Percentiles rank a stretch among this genome's conserved stretches.
phyloP scores from a whole-genome alignment of 768 basidiomycete species.

The Coprinopsis cinerea region DNA sequence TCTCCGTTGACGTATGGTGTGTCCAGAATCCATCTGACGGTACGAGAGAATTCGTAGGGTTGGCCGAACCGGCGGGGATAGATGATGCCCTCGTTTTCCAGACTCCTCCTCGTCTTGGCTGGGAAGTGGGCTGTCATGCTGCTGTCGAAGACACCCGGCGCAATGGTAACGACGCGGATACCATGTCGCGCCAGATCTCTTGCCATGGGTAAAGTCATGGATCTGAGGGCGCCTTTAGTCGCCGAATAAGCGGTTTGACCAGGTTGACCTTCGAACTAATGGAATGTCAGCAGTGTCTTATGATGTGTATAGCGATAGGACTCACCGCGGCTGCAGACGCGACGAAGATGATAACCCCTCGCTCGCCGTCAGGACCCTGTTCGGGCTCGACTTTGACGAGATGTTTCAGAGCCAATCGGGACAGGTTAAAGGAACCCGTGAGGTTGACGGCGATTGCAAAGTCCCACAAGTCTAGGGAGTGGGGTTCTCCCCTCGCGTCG shows the following conservation, averaged over 20 bases:
- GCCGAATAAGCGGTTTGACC: slow-evolving; percentile 54
- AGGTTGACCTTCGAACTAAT: slow-evolving; percentile 49
- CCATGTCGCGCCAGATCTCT: slow-evolving; percentile 50
- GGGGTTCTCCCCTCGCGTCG: slow-evolving; percentile 38
- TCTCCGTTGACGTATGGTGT: slow-evolving; percentile 53
- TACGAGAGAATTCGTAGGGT: slow-evolving; percentile 44
- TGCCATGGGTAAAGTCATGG: slow-evolving; percentile 57
- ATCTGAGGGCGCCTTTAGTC: slow-evolving; percentile 48
- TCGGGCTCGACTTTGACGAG: slow-evolving; percentile 43
- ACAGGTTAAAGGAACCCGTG: slow-evolving; percentile 55
- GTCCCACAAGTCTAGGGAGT: slow-evolving; percentile 47
- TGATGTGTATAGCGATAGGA: neutral
- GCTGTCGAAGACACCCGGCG: slow-evolving; percentile 49
- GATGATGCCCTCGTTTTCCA: slow-evolving; percentile 34
- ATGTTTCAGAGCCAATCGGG: slow-evolving; percentile 45
- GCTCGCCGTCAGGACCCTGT: slow-evolving; percentile 42
- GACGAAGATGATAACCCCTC: slow-evolving; percentile 54
- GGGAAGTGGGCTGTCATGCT: slow-evolving; percentile 35
- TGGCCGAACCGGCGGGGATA: slow-evolving; percentile 44
- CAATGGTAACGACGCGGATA: slow-evolving; percentile 50
- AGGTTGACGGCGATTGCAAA: slow-evolving; percentile 49
- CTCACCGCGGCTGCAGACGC: slow-evolving; percentile 50
- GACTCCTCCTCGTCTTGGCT: slow-evolving; percentile 28
- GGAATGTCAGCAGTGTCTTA: neutral
- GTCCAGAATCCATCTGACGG: slow-evolving; percentile 44